phyloP scores from a whole-genome alignment of 768 basidiomycete genomes.

The Coprinopsis sp. region DNA sequence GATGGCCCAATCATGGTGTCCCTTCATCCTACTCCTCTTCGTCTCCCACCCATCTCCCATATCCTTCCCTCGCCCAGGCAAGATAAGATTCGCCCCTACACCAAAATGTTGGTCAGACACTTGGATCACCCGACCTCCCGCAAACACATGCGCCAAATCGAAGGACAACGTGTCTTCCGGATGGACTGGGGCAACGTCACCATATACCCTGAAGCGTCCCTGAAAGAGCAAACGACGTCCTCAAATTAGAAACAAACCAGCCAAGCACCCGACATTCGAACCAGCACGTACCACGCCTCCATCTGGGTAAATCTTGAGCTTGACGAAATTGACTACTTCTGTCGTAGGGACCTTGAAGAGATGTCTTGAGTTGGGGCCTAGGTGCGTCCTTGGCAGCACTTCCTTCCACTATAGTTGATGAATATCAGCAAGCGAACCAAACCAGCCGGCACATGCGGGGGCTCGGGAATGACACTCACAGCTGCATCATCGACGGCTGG shows the following conservation, averaged over 20 bases:
- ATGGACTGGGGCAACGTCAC: constrained; percentile 63
- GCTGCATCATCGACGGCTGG: constrained; percentile 46
- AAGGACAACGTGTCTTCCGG: constrained; percentile 50
- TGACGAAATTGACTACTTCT: constrained; percentile 66
- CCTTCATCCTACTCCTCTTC: constrained; percentile 72
- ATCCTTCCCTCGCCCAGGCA: constrained; percentile 88
- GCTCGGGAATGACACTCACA: constrained; percentile 36
- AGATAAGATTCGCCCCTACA: constrained; percentile 81
- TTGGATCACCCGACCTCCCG: constrained; percentile 78
- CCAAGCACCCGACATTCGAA: constrained; percentile 5
- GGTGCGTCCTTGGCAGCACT: constrained; percentile 66
- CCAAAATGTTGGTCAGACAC: constrained; percentile 96
- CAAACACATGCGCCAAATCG: constrained; percentile 88
- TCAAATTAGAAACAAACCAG: constrained; percentile 10
- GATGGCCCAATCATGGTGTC: constrained; percentile 88
- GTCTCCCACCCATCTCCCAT: constrained; percentile 99
- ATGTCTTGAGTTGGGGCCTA: constrained; percentile 86
- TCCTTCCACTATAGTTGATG: constrained; percentile 63
- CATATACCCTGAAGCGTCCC: constrained; percentile 93
- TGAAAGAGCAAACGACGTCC: constrained; percentile 31
- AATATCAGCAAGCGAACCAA: constrained; percentile 7
- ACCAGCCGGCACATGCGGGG: background rate
- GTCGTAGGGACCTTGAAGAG: constrained; percentile 70
- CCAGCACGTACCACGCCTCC: constrained; percentile 80
- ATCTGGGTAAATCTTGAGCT: constrained; percentile 93